Evolutionary conservation across 2,329 filamentous ascomycete species (phyloP).

Genomic region (Alternaria brassicicola): DNA sequence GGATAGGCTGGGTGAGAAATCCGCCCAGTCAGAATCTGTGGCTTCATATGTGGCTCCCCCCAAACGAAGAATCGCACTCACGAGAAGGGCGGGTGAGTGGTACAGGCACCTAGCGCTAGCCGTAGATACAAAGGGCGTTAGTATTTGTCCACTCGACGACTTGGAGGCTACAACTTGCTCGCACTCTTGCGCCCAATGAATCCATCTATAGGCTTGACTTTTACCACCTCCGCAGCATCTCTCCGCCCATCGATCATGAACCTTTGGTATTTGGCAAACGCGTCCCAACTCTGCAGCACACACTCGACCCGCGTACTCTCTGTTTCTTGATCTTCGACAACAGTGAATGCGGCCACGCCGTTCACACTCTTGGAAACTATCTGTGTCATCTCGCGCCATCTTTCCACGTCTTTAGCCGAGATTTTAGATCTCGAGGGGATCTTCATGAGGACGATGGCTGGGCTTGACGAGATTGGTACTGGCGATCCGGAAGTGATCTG

Average conservation of each 20-base stretch:
- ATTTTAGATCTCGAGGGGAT: constrained; percentile 13
- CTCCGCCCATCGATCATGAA: constrained; percentile 8
- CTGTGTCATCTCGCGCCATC: constrained; percentile 12
- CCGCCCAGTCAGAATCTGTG: background rate
- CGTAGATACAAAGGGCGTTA: no score
- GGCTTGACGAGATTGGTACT: constrained; percentile 6
- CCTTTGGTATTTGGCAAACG: constrained; percentile 18
- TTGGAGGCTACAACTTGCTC: constrained; percentile 13
- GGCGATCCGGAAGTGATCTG: constrained; percentile 8
- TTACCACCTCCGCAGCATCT: constrained; percentile 15
- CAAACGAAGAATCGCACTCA: constrained; percentile 6
- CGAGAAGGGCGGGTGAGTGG: background rate
- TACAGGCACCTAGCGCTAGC: background rate
- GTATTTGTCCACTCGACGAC: no score
- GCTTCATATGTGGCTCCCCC: constrained; percentile 23
- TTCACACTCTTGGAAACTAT: constrained; percentile 11
- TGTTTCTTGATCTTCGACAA: constrained; percentile 19
- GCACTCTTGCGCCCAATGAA: constrained; percentile 21
- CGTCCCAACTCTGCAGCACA: constrained; percentile 6
- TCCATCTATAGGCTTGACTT: constrained; percentile 24
- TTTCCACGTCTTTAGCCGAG: constrained; percentile 2
- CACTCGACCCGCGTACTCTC: constrained; percentile 18
- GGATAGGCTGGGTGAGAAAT: background rate
- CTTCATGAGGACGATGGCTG: constrained; percentile 26
- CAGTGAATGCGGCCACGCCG: constrained; percentile 10